Evolutionary conservation across 1,284 basidiomycete species (phyloP).

Genomic region (Ganoderma sinense): DNA sequence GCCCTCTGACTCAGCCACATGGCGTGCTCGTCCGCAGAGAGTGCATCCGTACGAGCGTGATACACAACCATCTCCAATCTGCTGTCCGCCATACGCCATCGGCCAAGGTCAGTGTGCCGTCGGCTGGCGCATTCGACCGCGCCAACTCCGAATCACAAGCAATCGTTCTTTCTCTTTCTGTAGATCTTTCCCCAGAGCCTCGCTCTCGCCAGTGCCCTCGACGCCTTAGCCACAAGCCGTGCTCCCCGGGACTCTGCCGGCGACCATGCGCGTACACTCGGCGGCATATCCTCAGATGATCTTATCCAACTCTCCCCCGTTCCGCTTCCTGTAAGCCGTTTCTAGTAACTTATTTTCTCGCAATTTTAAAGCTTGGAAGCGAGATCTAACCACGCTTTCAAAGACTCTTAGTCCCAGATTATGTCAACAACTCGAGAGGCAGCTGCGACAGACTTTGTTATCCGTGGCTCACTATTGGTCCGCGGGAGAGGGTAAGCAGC

Average conservation of each 20-base stretch:
- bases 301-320: conserved; percentile 19
- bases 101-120: not conserved
- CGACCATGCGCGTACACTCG: conserved; percentile 10
- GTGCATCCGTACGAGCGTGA: conserved; percentile 20
- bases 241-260: not conserved
- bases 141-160: not conserved
- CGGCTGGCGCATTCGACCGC: not conserved
- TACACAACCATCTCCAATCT: conserved; percentile 25
- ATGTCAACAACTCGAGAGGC: conserved; percentile 10
- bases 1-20: not conserved
- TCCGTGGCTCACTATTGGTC: conserved; percentile 20
- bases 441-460: conserved; percentile 19
- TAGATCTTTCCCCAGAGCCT: conserved; percentile 22
- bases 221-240: not conserved
- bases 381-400: not conserved
- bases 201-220: conserved; percentile 13
- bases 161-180: not conserved
- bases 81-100: conserved; percentile 6
- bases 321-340: conserved; percentile 4
- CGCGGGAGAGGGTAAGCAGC: conserved; percentile 15
- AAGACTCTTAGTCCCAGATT: conserved; percentile 9
- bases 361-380: not conserved
- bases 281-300: conserved; percentile 26
- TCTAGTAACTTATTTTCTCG: not conserved
- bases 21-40: conserved; percentile 2